These are phyloP conservation scores for Saccharomycopsis capsularis DNA, from an alignment of 805 yeast species.

Conservation along the genomic window DNA sequence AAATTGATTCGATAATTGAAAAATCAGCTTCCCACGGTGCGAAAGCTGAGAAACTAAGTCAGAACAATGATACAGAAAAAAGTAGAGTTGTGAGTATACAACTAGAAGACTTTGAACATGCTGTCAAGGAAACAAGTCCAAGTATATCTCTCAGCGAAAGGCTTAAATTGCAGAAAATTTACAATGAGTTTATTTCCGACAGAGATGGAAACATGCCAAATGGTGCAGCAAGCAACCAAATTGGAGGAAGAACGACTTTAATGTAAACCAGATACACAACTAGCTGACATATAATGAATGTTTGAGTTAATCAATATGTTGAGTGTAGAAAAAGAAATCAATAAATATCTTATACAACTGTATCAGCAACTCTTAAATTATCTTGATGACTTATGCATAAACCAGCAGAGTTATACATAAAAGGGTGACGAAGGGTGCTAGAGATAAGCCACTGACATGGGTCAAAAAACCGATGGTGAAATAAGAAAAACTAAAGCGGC, in stretches of 20 bases:
- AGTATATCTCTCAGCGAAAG: constrained; percentile 75
- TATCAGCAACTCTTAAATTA: no score
- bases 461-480: no score
- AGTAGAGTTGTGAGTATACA: constrained; percentile 34
- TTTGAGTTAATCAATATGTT: no score
- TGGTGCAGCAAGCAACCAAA: constrained; percentile 70
- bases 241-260: constrained; percentile 80
- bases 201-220: constrained; percentile 86
- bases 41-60: background rate
- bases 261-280: constrained; percentile 47
- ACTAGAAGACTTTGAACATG: constrained; percentile 48
- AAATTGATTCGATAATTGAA: constrained; percentile 35
- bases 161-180: constrained; percentile 53
- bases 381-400: no score
- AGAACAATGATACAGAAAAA: constrained; percentile 13
- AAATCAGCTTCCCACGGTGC: constrained; percentile 11
- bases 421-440: no score
- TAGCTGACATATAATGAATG: no score
- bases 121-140: constrained; percentile 76
- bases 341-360: no score
- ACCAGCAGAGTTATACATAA: no score
- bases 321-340: no score
- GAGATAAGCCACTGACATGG: no score
- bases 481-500: no score
- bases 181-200: constrained; percentile 63